A percentile compares a stretch with the other conserved stretches of the same genome.
phyloP scores from a whole-genome alignment of 2,329 filamentous ascomycete species.

The Myriosclerotinia curreyana region DNA sequence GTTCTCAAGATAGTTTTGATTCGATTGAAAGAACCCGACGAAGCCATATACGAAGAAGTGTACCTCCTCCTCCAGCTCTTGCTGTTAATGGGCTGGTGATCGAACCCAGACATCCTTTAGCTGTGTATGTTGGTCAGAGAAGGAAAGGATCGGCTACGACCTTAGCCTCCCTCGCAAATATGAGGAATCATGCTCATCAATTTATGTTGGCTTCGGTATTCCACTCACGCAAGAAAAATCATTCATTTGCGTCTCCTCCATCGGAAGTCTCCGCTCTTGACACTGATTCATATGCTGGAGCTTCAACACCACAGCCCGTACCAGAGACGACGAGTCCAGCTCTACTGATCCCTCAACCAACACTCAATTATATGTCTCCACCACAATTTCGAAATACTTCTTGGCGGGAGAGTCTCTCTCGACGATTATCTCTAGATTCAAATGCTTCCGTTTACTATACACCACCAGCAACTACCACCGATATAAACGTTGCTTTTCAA shows the following conservation, averaged over 20 bases:
- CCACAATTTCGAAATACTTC: constrained; percentile 27
- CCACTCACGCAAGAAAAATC: constrained; percentile 24
- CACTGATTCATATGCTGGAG: constrained; percentile 29
- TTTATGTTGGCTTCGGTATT: constrained; percentile 37
- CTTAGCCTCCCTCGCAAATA: constrained; percentile 24
- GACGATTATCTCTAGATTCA: constrained; percentile 27
- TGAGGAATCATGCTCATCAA: constrained; percentile 29
- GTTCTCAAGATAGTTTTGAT: constrained; percentile 19
- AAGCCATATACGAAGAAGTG: constrained; percentile 22
- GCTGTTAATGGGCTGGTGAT: constrained; percentile 35
- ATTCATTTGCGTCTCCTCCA: constrained; percentile 22
- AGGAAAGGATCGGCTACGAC: constrained; percentile 28
- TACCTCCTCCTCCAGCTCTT: constrained; percentile 33
- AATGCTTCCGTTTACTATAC: constrained; percentile 23
- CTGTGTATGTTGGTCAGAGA: constrained; percentile 19
- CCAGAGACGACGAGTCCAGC: constrained; percentile 22
- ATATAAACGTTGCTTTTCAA: constrained; percentile 31
- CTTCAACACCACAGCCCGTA: constrained; percentile 27
- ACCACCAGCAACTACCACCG: constrained; percentile 27
- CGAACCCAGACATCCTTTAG: constrained; percentile 26
- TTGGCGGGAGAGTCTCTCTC: constrained; percentile 29
- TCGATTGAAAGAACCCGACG: constrained; percentile 20
- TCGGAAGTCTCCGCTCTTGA: constrained; percentile 28
- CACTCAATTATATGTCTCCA: neutral
- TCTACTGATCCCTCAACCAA: neutral